Evolutionary conservation across 768 basidiomycete genomes (phyloP).

Genomic region (Boletus edulis): DNA sequence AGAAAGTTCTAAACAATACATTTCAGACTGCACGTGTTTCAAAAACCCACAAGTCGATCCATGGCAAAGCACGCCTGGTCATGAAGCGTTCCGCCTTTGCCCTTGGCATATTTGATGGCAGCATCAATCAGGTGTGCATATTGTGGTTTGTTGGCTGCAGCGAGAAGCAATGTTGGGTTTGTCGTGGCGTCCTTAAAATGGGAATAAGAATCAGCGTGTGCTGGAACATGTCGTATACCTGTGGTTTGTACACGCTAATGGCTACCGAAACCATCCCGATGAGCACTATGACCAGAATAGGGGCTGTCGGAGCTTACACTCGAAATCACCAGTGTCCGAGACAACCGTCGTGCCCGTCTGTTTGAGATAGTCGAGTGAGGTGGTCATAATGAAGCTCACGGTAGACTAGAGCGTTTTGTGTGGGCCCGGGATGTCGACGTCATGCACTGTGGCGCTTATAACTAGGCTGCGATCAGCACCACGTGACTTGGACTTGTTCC

Average conservation of each 20-base stretch:
- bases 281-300: conserved; percentile 15
- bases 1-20: not conserved
- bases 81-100: conserved; percentile 74
- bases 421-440: too few species aligned
- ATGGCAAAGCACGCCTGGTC: conserved; percentile 71
- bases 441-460: too few species aligned
- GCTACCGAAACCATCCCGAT: conserved; percentile 40
- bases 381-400: conserved; percentile 50
- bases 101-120: conserved; percentile 70
- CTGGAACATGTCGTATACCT: conserved; percentile 38
- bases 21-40: not conserved
- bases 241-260: conserved; percentile 93
- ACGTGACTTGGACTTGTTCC: too few species aligned
- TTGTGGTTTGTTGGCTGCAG: conserved; percentile 83
- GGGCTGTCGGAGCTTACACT: conserved; percentile 42
- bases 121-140: conserved; percentile 75
- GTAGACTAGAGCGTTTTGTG: too few species aligned
- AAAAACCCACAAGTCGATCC: conserved; percentile 72
- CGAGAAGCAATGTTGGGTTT: conserved; percentile 90
- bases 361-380: conserved; percentile 78
- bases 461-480: too few species aligned
- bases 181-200: conserved; percentile 83
- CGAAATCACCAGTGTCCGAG: conserved; percentile 94
- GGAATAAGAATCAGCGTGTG: not conserved
- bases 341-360: conserved; percentile 90